A percentile compares a stretch with the other conserved stretches of the same genome.
Conservation (phyloP, 2,329 filamentous ascomycete genomes). For the Colletotrichum liaoningense region DNA sequence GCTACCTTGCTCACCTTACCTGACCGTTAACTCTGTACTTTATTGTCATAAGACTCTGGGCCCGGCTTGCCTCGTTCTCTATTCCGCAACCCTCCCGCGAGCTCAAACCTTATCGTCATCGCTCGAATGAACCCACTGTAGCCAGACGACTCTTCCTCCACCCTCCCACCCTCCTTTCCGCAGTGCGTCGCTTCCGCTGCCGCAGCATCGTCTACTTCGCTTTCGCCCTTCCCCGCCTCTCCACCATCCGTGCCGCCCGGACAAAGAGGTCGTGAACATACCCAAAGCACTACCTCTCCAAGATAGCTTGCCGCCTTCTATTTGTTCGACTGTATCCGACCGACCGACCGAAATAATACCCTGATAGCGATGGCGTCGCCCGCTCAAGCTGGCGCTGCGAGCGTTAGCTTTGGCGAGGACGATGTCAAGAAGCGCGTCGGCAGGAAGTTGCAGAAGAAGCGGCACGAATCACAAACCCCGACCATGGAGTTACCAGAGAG, state of each 20-base stretch:
- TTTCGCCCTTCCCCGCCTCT: not conserved
- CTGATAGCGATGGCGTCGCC: conserved; percentile 27
- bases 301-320: not conserved
- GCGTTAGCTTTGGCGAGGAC: conserved; percentile 47
- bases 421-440: conserved; percentile 51
- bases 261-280: not conserved
- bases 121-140: conserved; percentile 33
- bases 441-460: conserved; percentile 59
- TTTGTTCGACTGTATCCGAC: not conserved
- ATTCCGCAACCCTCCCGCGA: not conserved
- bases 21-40: not conserved
- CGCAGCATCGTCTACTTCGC: conserved; percentile 3
- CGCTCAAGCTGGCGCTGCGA: conserved; percentile 23
- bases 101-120: conserved; percentile 27
- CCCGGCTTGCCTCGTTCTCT: not conserved
- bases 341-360: conserved; percentile 17
- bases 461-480: conserved; percentile 49
- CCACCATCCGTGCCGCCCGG: conserved; percentile 1
- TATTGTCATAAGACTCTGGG: not conserved
- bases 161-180: not conserved
- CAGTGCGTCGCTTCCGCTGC: not conserved
- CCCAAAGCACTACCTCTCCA: not conserved
- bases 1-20: not conserved
- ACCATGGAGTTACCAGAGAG: conserved; percentile 65
- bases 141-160: not conserved